Evolutionary conservation across 441 rosid species (phyloP), one percentile per base, ranked within the genome.

Genomic region (Melastoma candidum): DNA sequence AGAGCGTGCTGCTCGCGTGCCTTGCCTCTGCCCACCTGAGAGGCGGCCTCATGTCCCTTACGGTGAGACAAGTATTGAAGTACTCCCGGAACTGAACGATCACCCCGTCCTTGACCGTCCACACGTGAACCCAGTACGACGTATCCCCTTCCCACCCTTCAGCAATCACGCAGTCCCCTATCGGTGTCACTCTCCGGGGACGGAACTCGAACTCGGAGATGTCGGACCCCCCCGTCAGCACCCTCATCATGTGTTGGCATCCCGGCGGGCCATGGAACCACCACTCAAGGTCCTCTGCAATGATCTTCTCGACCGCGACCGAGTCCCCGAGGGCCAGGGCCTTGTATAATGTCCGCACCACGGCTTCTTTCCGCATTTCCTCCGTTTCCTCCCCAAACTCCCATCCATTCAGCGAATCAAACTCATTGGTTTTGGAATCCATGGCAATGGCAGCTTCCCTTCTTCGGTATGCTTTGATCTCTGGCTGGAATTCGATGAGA

Each of bases 191-290:
- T 66, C 71, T 79, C 47, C 75, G 71, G 2, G 92, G 95, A 74
- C 44, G 45, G 69, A 88, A 88, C 14, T 61, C 68, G 0, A 32
- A 32, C 41, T 32, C 41, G 8, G 60, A 58, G 39, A 60, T 67
- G 43, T 67, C 68, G 2, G 79, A 69, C 68, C 82, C 71, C 9
- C 96, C 95, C 0, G 87, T 88, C 11, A 88, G 84, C 57, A 78
- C 51, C 69, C 76, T 69, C 95, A 81, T 83, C 96, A 83, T 88
- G 77, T 88, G 75, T 8, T 85, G 84, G 64, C 92, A 73, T 12
- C 52, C 71, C 4, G 86, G 92, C 3, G 96, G 96, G 53, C 95
- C 96, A 25, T 85, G 96, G 78, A 88, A 88, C 96, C 95, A 88
- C 85, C 88, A 88, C 49, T 88, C 96, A 6, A 85, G 65, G 56